Conservation (phyloP, 768 basidiomycete species). For the Lentinula guzmanii region DNA sequence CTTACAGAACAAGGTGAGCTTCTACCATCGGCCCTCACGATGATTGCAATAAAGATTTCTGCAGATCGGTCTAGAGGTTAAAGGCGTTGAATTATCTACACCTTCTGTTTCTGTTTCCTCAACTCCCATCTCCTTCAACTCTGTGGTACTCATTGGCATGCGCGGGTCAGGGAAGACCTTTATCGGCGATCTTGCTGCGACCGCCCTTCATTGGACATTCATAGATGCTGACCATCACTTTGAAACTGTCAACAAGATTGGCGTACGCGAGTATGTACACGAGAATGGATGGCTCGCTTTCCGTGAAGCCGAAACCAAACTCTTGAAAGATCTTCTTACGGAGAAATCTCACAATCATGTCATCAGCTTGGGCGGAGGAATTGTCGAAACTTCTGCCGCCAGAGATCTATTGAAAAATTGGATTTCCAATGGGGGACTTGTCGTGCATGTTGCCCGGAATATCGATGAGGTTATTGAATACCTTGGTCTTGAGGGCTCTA, state of each 20-base stretch:
- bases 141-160: slow-evolving; percentile 88
- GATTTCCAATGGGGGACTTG: slow-evolving; percentile 52
- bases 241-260: slow-evolving; percentile 50
- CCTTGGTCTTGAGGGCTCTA: slow-evolving; percentile 46
- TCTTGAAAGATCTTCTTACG: slow-evolving; percentile 64
- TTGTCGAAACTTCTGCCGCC: slow-evolving; percentile 81
- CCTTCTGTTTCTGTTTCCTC: slow-evolving; percentile 32
- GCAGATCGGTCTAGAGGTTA: slow-evolving; percentile 84
- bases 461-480: slow-evolving; percentile 78
- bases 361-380: slow-evolving; percentile 89
- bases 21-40: not conserved
- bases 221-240: slow-evolving; percentile 87
- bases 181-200: slow-evolving; percentile 74
- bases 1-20: slow-evolving; percentile 82
- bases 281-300: slow-evolving; percentile 86
- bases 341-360: slow-evolving; percentile 56
- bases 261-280: slow-evolving; percentile 74
- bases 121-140: slow-evolving; percentile 29
- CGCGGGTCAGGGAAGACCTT: slow-evolving; percentile 94
- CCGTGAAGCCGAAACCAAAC: slow-evolving; percentile 68
- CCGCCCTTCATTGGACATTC: slow-evolving; percentile 60
- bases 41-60: not conserved
- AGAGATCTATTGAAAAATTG: slow-evolving; percentile 69
- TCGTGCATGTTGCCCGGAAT: slow-evolving; percentile 81
- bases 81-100: slow-evolving; percentile 71